Percentiles rank a stretch among this genome's conserved stretches.
Evolutionary conservation across 139 green algal species (phyloP).

Genomic region (Spirogloea muscicola): DNA sequence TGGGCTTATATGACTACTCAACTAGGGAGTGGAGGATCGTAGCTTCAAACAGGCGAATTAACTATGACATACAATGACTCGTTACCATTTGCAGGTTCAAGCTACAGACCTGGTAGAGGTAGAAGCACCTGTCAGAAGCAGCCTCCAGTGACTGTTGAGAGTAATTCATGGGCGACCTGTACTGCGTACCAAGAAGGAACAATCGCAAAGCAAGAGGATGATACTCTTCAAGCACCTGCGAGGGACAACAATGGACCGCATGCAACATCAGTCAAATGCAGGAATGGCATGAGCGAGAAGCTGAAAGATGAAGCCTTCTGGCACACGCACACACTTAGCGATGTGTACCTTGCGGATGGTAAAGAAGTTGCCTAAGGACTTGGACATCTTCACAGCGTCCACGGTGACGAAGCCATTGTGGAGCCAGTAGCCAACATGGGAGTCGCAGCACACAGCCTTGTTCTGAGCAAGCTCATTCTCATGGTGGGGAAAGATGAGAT

Average conservation of each 20-base stretch:
- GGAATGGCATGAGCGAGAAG: not conserved
- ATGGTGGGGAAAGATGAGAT: slow-evolving; percentile 94
- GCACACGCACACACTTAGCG: not conserved
- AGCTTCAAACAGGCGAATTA: not conserved
- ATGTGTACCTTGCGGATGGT: slow-evolving; percentile 83
- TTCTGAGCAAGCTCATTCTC: slow-evolving; percentile 95
- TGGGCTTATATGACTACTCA: too few species aligned
- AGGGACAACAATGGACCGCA: too few species aligned
- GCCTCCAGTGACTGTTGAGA: slow-evolving; percentile 75
- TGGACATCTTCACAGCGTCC: slow-evolving; percentile 96
- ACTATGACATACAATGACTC: slow-evolving; percentile 1
- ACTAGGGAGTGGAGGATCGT: too few species aligned
- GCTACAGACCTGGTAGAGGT: slow-evolving; percentile 71
- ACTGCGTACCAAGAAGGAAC: slow-evolving; percentile 90
- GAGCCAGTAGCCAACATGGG: slow-evolving; percentile 75
- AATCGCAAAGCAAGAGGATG: slow-evolving; percentile 82
- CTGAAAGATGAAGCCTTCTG: not conserved
- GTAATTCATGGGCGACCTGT: slow-evolving; percentile 91
- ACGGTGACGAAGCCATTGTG: slow-evolving; percentile 97
- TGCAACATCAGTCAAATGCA: too few species aligned
- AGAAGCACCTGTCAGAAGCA: slow-evolving; percentile 79
- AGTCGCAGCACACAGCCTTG: slow-evolving; percentile 39
- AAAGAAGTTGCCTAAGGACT: slow-evolving; percentile 97
- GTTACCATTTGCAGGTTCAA: not conserved
- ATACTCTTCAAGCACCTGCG: slow-evolving; percentile 66